These are phyloP conservation scores for Phytophthora kernoviae DNA, from an alignment of 352 stramenopile species.

Conservation along the genomic window DNA sequence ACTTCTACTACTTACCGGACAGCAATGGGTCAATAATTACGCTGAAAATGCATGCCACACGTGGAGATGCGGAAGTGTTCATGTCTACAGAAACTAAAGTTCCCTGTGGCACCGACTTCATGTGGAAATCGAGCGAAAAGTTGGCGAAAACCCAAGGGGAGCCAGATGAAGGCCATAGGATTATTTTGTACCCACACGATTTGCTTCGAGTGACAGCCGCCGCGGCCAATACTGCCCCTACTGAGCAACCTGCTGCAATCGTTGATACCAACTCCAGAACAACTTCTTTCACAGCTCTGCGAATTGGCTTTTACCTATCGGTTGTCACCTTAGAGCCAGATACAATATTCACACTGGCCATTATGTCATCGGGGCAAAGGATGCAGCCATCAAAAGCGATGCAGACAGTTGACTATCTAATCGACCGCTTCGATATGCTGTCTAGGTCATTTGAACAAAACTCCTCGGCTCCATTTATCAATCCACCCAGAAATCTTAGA, in stretches of 20 bases:
- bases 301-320: conserved; percentile 58
- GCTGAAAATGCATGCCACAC: conserved; percentile 48
- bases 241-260: conserved; percentile 5
- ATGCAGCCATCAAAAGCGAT: conserved; percentile 59
- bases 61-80: conserved; percentile 66
- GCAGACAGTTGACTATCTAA: conserved; percentile 67
- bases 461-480: not conserved
- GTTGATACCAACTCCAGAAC: conserved; percentile 12
- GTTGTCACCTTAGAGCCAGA: conserved; percentile 47
- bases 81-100: conserved; percentile 73
- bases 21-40: conserved; percentile 58
- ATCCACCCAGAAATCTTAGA: not conserved
- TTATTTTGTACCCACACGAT: conserved; percentile 67
- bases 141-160: conserved; percentile 4
- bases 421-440: conserved; percentile 70
- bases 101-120: conserved; percentile 68
- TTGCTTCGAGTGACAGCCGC: conserved; percentile 21
- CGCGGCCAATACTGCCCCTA: conserved; percentile 14
- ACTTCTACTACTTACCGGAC: conserved; percentile 55
- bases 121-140: conserved; percentile 56
- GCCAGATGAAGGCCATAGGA: conserved; percentile 39
- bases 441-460: conserved; percentile 41
- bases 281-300: not conserved
- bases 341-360: conserved; percentile 50
- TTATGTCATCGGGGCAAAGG: conserved; percentile 75